Conservation (phyloP, 129 eudicot genomes). For the Gnaphalium uliginosum region DNA sequence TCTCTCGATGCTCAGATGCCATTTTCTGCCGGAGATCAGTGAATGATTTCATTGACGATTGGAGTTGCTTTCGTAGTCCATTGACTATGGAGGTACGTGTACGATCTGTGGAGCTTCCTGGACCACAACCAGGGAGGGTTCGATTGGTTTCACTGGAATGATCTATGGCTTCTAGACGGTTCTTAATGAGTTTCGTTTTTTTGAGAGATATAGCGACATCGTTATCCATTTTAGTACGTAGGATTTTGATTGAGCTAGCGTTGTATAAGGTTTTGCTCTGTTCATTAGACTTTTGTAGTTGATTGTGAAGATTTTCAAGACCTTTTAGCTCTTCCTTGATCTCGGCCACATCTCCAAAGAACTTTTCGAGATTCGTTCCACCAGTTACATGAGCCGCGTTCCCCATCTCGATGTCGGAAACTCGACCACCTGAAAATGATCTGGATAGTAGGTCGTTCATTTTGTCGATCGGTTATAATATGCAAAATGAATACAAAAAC, state of each 20-base stretch:
- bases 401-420: constrained; percentile 45
- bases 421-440: constrained; percentile 55
- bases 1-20: constrained; percentile 65
- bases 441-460: constrained; percentile 77
- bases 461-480: neutral
- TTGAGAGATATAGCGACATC: constrained; percentile 50
- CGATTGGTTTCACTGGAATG: constrained; percentile 56
- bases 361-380: constrained; percentile 57
- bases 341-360: constrained; percentile 65
- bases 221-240: constrained; percentile 54
- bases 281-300: constrained; percentile 56
- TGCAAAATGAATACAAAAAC: neutral
- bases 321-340: constrained; percentile 57
- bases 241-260: constrained; percentile 51
- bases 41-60: constrained; percentile 43
- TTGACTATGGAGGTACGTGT: constrained; percentile 65
- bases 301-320: constrained; percentile 50
- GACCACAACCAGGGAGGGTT: constrained; percentile 59
- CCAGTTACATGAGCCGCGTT: constrained; percentile 22
- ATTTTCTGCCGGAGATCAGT: constrained; percentile 48
- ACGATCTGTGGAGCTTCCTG: constrained; percentile 76
- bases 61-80: constrained; percentile 51
- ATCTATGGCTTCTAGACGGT: constrained; percentile 59
- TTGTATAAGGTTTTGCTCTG: constrained; percentile 66
- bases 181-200: constrained; percentile 57